These are phyloP conservation scores for Pseudopyricularia cyperi DNA, from an alignment of 2,329 filamentous ascomycete species.

Conservation along the genomic window DNA sequence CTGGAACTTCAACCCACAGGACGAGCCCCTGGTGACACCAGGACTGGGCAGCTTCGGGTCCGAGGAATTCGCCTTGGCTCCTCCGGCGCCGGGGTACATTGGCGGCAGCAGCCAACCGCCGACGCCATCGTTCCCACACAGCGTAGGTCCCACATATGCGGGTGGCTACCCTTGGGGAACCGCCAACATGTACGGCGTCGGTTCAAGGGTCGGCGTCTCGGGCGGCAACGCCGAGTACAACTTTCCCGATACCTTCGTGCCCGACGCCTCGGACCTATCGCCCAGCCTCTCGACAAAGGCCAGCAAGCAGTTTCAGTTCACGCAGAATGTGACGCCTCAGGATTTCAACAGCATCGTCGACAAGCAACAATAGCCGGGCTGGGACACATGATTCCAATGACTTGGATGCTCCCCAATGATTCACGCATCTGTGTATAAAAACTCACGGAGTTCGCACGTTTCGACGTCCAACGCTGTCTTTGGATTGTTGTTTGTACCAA, in stretches of 20 bases:
- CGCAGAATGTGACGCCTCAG: conserved; percentile 29
- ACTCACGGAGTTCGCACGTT: not conserved
- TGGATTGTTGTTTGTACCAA: not conserved
- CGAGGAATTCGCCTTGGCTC: conserved; percentile 27
- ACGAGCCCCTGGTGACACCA: conserved; percentile 36
- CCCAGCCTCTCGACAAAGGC: conserved; percentile 20
- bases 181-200: not conserved
- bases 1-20: conserved; percentile 23
- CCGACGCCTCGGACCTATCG: conserved; percentile 21
- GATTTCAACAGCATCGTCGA: conserved; percentile 18
- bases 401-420: not conserved
- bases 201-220: conserved; percentile 8
- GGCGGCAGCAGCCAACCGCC: conserved; percentile 30
- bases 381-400: not conserved
- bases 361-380: not conserved
- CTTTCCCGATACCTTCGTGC: conserved; percentile 30
- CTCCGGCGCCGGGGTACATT: conserved; percentile 30
- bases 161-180: conserved; percentile 6
- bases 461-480: not conserved
- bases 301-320: conserved; percentile 29
- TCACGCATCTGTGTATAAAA: not conserved
- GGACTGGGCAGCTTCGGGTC: conserved; percentile 29
- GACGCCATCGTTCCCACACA: conserved; percentile 31
- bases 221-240: conserved; percentile 32
- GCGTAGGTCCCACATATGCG: conserved; percentile 28